Conservation (phyloP, 2,329 filamentous ascomycete genomes). For the Ramularia endophylla region DNA sequence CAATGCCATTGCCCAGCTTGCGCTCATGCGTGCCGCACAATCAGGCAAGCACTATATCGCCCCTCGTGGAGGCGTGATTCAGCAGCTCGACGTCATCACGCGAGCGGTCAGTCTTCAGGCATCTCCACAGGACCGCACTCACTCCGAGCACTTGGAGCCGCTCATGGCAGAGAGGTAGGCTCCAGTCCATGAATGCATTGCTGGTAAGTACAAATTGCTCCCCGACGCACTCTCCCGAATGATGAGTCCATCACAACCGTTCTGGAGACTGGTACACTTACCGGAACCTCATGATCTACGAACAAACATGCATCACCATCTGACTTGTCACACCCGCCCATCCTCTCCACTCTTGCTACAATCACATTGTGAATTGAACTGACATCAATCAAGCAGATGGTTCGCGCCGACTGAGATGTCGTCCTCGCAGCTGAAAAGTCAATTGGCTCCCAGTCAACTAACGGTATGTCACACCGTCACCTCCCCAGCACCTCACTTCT, state of each 20-base stretch:
- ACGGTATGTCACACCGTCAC: constrained; percentile 14
- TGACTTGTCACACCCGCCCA: constrained; percentile 19
- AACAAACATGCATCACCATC: constrained; percentile 40
- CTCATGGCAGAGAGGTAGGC: no score
- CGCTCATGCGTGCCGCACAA: no score
- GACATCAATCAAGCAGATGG: not conserved
- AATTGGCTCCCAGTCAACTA: not conserved
- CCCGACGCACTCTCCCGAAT: constrained; percentile 8
- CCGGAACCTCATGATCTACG: constrained; percentile 28
- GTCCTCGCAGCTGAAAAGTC: no score
- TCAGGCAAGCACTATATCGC: no score
- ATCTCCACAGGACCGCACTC: no score
- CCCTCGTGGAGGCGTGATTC: no score
- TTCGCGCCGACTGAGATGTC: no score
- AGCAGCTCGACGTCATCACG: no score
- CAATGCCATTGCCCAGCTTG: no score
- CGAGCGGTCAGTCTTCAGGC: no score
- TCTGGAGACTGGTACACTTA: constrained; percentile 25
- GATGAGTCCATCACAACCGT: constrained; percentile 32
- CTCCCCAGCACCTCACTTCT: constrained; percentile 11
- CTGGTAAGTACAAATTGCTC: constrained; percentile 11
- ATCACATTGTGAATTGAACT: not conserved
- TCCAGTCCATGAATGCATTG: no score
- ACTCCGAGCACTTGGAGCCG: no score
- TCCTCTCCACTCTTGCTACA: constrained; percentile 3